A percentile compares a stretch with the other conserved stretches of the same genome.
Conservation (phyloP, 2,329 filamentous ascomycete species). For the Lasiodiplodia theobromae region DNA sequence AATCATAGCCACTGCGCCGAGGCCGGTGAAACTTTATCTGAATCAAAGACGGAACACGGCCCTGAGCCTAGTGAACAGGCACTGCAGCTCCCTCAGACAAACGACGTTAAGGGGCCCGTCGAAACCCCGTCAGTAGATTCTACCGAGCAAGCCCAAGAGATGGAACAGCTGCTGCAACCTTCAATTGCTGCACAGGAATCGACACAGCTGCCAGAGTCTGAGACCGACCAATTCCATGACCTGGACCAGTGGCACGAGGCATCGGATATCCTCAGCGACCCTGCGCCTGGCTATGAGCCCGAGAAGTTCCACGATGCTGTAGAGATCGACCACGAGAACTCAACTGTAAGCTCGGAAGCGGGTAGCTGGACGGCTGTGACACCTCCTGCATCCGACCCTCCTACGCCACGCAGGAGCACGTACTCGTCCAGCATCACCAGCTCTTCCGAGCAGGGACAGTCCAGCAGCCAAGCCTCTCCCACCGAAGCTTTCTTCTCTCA, state of each 20-base stretch:
- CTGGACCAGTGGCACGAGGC: slow-evolving; percentile 28
- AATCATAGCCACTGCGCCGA: background rate
- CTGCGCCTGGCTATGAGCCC: background rate
- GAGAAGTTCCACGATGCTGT: slow-evolving; percentile 16
- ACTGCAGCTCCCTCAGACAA: background rate
- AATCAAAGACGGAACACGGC: slow-evolving; percentile 15
- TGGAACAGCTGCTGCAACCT: background rate
- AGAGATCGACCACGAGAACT: background rate
- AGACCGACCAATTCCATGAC: slow-evolving; percentile 3
- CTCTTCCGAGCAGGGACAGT: slow-evolving; percentile 26
- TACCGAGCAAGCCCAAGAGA: background rate
- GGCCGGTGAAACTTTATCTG: background rate
- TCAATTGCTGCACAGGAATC: slow-evolving; percentile 1
- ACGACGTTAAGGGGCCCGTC: background rate
- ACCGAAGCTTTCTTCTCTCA: slow-evolving; percentile 6
- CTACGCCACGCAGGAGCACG: slow-evolving; percentile 18
- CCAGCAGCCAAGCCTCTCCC: slow-evolving; percentile 26
- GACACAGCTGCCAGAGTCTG: background rate
- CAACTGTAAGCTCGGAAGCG: slow-evolving; percentile 13
- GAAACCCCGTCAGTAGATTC: background rate
- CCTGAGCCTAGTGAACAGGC: slow-evolving; percentile 5
- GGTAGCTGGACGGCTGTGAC: slow-evolving; percentile 26
- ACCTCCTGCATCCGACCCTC: slow-evolving; percentile 20
- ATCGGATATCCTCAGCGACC: slow-evolving; percentile 1
- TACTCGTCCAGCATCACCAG: slow-evolving; percentile 24